Conservation (phyloP, 2,329 filamentous ascomycete genomes). For the Botrytis pseudocinerea region DNA sequence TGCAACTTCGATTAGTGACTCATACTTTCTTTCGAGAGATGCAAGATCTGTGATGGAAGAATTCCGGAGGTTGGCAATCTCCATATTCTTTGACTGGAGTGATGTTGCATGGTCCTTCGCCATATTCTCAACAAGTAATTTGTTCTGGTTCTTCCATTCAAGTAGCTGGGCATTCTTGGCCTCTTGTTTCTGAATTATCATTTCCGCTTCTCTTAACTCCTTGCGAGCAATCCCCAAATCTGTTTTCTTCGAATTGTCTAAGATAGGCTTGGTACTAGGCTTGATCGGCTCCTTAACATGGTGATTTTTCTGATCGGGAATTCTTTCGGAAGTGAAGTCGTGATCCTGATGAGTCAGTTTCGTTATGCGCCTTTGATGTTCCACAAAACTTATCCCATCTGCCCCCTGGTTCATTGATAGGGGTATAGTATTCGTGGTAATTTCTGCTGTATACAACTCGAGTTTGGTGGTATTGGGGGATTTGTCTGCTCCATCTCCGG, state of each 20-base stretch:
- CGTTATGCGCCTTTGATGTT: background rate
- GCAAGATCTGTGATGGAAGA: background rate
- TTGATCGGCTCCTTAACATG: background rate
- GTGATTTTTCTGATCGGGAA: background rate
- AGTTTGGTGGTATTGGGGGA: background rate
- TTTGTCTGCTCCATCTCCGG: background rate
- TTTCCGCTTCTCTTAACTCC: background rate
- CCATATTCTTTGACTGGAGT: background rate
- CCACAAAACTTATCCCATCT: background rate
- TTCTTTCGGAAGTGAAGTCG: background rate
- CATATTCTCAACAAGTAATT: background rate
- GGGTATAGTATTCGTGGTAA: background rate
- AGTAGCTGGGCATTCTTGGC: background rate
- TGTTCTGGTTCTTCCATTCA: background rate
- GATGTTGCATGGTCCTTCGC: background rate
- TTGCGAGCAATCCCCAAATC: background rate
- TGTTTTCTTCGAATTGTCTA: background rate
- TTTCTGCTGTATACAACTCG: background rate
- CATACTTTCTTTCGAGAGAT: background rate
- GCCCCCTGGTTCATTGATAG: accelerated
- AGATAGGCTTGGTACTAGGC: background rate
- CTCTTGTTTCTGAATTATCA: background rate
- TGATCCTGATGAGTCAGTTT: background rate
- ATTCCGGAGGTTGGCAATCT: background rate
- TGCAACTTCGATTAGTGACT: background rate